phyloP scores from a whole-genome alignment of 2,329 filamentous ascomycete genomes.

The Cladosporium colombiae region DNA sequence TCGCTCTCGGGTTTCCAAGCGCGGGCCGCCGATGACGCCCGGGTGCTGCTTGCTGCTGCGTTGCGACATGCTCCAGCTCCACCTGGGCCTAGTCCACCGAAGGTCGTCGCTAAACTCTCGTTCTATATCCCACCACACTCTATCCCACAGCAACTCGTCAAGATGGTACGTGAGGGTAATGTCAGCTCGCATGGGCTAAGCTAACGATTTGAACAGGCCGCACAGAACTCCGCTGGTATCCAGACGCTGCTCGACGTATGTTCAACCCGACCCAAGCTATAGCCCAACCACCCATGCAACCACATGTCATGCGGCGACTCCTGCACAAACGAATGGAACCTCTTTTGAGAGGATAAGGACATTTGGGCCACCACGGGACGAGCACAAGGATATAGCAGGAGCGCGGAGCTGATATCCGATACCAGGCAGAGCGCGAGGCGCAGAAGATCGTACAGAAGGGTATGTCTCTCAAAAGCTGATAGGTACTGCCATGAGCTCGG shows the following conservation, averaged over 20 bases:
- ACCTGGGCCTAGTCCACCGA: background rate
- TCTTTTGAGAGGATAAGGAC: background rate
- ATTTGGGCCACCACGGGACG: background rate
- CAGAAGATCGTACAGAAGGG: conserved; percentile 99
- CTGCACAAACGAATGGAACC: background rate
- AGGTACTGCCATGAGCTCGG: background rate
- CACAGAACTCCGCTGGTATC: conserved; percentile 97
- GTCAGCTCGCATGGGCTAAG: background rate
- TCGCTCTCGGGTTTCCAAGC: conserved; percentile 6
- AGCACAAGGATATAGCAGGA: background rate
- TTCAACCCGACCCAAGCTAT: conserved; percentile 21
- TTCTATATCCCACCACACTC: background rate
- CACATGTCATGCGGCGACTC: background rate
- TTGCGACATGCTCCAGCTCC: conserved; percentile 3
- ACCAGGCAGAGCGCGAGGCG: conserved; percentile 91
- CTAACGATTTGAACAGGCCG: conserved; percentile 63
- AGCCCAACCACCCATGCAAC: background rate
- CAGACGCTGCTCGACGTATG: conserved; percentile 97
- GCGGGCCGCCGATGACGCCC: conserved; percentile 1
- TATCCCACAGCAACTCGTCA: background rate
- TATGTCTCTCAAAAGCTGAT: conserved; percentile 41
- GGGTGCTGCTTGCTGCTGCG: conserved; percentile 1
- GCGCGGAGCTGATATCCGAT: conserved; percentile 38
- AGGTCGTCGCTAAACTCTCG: conserved; percentile 2
- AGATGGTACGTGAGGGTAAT: conserved; percentile 4